phyloP scores from a whole-genome alignment of 2,329 filamentous ascomycete species.

The Fusarium euwallaceae region DNA sequence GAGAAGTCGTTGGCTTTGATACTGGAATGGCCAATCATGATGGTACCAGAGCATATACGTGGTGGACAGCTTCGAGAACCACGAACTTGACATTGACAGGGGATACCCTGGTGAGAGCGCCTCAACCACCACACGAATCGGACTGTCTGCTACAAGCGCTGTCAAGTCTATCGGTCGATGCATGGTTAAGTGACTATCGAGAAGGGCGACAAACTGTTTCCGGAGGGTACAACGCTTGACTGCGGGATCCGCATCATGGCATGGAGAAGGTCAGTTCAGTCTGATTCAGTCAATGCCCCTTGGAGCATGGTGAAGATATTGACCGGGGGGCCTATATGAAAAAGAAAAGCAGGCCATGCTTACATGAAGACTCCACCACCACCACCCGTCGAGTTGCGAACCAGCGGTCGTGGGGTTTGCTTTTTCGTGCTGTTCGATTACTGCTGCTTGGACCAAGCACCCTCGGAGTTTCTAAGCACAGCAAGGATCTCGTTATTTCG shows the following conservation, averaged over 20 bases:
- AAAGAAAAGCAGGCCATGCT: slow-evolving; percentile 40
- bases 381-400: slow-evolving; percentile 17
- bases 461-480: background rate
- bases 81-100: slow-evolving; percentile 2
- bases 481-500: slow-evolving; percentile 10
- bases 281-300: background rate
- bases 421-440: slow-evolving; percentile 27
- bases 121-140: background rate
- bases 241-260: background rate
- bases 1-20: background rate
- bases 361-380: slow-evolving; percentile 37
- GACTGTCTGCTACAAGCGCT: background rate
- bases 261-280: background rate
- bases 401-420: slow-evolving; percentile 27
- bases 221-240: background rate
- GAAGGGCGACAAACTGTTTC: background rate
- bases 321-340: slow-evolving; percentile 32
- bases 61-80: background rate
- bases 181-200: background rate
- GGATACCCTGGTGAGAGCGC: slow-evolving; percentile 2
- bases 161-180: slow-evolving; percentile 1
- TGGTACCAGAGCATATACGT: background rate
- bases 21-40: background rate
- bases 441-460: slow-evolving; percentile 6
- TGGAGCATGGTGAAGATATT: slow-evolving; percentile 18